These are phyloP conservation scores for Pistacia atlantica DNA, from an alignment of 345 rosid species.

Conservation along the genomic window DNA sequence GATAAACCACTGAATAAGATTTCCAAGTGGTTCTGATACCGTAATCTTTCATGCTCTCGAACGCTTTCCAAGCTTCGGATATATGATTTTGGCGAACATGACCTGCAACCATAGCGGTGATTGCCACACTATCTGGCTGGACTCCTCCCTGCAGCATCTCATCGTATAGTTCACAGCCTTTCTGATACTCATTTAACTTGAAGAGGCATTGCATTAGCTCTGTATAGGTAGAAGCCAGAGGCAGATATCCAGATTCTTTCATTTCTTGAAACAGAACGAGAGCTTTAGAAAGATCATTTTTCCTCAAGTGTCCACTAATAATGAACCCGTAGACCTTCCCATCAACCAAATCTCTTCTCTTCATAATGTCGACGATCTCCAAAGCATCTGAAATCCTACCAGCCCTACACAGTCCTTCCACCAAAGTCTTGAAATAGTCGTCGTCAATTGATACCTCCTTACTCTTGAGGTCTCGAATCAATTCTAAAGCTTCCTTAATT, in stretches of 20 bases:
- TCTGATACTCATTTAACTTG: constrained; percentile 47
- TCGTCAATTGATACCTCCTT: constrained; percentile 45
- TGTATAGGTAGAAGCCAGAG: constrained; percentile 57
- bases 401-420: constrained; percentile 71
- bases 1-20: constrained; percentile 50
- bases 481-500: constrained; percentile 72
- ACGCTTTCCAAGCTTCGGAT: constrained; percentile 74
- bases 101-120: constrained; percentile 70
- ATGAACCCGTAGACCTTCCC: constrained; percentile 51
- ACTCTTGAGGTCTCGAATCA: constrained; percentile 59
- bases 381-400: constrained; percentile 70
- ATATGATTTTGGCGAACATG: constrained; percentile 51
- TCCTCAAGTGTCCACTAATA: constrained; percentile 64
- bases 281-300: constrained; percentile 57
- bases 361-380: constrained; percentile 74
- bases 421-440: constrained; percentile 62
- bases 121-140: constrained; percentile 55
- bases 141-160: constrained; percentile 70
- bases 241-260: constrained; percentile 54
- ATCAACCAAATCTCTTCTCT: constrained; percentile 49
- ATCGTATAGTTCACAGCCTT: constrained; percentile 54
- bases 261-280: constrained; percentile 51
- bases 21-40: constrained; percentile 59
- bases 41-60: constrained; percentile 53
- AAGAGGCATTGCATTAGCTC: constrained; percentile 71